Evolutionary conservation across 202 grass and related monocot species (phyloP), one percentile per base, ranked within the genome.

Genomic region (Zizania palustris): DNA sequence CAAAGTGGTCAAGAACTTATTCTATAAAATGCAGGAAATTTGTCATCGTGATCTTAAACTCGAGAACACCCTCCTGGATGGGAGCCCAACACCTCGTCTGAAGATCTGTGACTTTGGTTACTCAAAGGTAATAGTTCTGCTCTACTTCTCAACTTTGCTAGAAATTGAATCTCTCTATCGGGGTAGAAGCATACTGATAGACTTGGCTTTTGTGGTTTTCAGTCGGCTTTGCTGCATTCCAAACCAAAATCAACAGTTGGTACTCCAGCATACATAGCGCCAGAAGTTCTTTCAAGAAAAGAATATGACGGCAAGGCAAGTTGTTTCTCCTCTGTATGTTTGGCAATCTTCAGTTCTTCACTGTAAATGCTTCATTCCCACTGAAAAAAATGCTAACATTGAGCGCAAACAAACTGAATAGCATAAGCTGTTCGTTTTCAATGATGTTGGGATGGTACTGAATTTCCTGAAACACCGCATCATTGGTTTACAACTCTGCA

Each of bases 21-120:
- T 40, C 16, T 66, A 12, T 14, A 28, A 38, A 65, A 59, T 83
- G 38, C 69, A 97, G 93, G 90, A 91, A 80, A 93, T 97, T 72
- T 97, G 93, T 78, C 93, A 97, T 66, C 93, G 93, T 42, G 93
- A 97, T 89, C 93, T 97, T 81, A 97, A 97, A 80, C 90, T 97
- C 58, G 93, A 97, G 80, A 97, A 97, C 42, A 97, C 93, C 15
- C 90, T 97, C 67, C 75, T 97, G 42, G 93, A 97, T 83, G 93
- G 93, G 42, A 93, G 83, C 69, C 90, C 93, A 48, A 89, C 83
- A 80, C 93, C 93, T 37, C 80, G 86, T 0, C 74, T 97, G 40
- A 93, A 97, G 81, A 97, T 97, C 70, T 97, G 90, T n/a, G 93
- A 97, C 65, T 97, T 97, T 66, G 93, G 93, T 79, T 97, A 97